Evolutionary conservation across 441 rosid species (phyloP).

Genomic region (Pelargonium myrrhifolium): DNA sequence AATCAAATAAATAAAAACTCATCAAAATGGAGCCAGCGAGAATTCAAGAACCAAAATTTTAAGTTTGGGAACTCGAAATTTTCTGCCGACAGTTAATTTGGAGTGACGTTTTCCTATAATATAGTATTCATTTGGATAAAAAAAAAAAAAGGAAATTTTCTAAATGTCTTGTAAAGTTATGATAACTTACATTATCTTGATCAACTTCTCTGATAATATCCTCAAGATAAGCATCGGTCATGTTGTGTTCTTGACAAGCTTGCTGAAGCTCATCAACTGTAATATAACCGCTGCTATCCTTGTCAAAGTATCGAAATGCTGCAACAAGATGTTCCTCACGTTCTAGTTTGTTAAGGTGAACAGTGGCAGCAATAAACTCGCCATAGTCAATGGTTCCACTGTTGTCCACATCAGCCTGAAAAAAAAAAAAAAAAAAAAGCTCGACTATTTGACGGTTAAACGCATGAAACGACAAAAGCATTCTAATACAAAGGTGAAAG

Average conservation of each 20-base stretch:
- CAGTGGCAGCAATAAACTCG: slow-evolving; percentile 93
- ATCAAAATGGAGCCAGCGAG: too few relatives aligned
- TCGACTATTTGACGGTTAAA: slow-evolving; percentile 11
- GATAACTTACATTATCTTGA: slow-evolving; percentile 74
- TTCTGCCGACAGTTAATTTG: not conserved
- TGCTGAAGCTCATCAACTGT: slow-evolving; percentile 98
- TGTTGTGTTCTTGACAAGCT: slow-evolving; percentile 82
- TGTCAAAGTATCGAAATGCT: slow-evolving; percentile 90
- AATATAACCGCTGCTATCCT: slow-evolving; percentile 93
- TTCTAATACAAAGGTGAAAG: not conserved
- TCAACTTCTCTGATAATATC: slow-evolving; percentile 90
- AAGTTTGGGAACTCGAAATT: not conserved
- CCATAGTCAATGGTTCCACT: slow-evolving; percentile 95
- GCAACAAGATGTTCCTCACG: slow-evolving; percentile 97
- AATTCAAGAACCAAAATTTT: not conserved
- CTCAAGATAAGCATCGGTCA: slow-evolving; percentile 84
- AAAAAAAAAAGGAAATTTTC: not conserved
- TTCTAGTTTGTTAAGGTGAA: slow-evolving; percentile 90
- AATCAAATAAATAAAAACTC: too few relatives aligned
- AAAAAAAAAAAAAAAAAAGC: slow-evolving; percentile 12
- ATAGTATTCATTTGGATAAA: not conserved
- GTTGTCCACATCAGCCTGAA: slow-evolving; percentile 96
- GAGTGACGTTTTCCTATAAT: not conserved
- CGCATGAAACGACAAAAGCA: slow-evolving; percentile 4
- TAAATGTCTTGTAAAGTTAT: slow-evolving; percentile 4